Conservation (phyloP, 345 rosid genomes). For the Dimocarpus longan region DNA sequence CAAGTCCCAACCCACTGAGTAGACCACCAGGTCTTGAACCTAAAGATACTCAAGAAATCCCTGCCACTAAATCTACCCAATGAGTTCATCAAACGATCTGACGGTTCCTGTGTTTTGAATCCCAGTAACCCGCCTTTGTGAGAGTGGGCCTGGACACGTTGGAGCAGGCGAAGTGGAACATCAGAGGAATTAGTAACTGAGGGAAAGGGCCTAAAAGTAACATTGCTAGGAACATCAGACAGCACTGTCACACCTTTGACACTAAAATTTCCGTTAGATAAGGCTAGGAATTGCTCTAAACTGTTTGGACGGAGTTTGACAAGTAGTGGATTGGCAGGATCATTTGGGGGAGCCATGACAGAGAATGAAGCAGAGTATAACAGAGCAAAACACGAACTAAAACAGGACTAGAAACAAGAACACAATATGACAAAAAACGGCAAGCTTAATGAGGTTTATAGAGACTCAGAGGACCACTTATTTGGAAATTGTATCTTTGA, state of each 20-base stretch:
- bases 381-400: not conserved
- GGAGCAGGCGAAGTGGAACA: constrained; percentile 55
- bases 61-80: constrained; percentile 60
- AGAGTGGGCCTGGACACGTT: constrained; percentile 49
- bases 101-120: constrained; percentile 45
- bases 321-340: constrained; percentile 27
- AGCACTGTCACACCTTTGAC: constrained; percentile 58
- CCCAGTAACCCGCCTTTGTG: constrained; percentile 75
- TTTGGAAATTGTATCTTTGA: constrained; percentile 8
- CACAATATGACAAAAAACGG: not conserved
- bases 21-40: constrained; percentile 95
- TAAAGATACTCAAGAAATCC: constrained; percentile 63
- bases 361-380: constrained; percentile 18
- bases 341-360: constrained; percentile 66
- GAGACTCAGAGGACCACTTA: too few species aligned
- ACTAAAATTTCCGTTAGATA: constrained; percentile 48
- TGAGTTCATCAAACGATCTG: constrained; percentile 52
- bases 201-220: constrained; percentile 52
- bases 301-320: constrained; percentile 21
- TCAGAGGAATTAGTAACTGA: constrained; percentile 43
- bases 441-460: constrained; percentile 6
- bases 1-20: constrained; percentile 78
- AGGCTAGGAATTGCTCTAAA: constrained; percentile 32
- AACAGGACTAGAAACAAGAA: constrained; percentile 9
- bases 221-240: constrained; percentile 65